Percentiles rank a stretch among this genome's conserved stretches.
phyloP scores from a whole-genome alignment of 345 rosid species.

The Pistacia vera region DNA sequence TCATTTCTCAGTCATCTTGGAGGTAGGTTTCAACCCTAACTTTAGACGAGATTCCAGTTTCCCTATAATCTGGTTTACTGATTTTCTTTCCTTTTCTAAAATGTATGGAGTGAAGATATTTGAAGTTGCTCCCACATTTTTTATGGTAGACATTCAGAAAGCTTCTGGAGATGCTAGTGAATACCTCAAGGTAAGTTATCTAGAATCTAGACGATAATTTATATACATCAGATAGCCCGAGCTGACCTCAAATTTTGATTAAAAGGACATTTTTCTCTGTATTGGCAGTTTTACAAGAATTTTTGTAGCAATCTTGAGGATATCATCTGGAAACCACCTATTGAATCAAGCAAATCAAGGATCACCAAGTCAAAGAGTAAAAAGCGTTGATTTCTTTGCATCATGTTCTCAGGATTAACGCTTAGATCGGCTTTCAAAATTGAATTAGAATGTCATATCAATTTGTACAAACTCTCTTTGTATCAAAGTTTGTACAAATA shows the following conservation, averaged over 20 bases:
- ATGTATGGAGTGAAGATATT: constrained; percentile 53
- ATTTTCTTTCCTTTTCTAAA: not conserved
- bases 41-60: not conserved
- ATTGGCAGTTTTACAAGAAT: constrained; percentile 82
- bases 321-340: constrained; percentile 89
- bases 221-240: not conserved
- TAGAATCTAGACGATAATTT: too few relatives aligned
- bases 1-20: constrained; percentile 78
- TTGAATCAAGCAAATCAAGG: constrained; percentile 57
- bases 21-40: constrained; percentile 44
- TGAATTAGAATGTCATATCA: too few relatives aligned
- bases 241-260: not conserved
- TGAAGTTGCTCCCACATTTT: constrained; percentile 86
- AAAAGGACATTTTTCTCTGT: not conserved
- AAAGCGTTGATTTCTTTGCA: constrained; percentile 44
- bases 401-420: not conserved
- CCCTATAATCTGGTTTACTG: not conserved
- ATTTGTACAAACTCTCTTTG: too few relatives aligned
- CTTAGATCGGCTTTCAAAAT: not conserved
- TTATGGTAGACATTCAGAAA: constrained; percentile 87
- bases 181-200: constrained; percentile 70
- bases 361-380: constrained; percentile 63
- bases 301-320: constrained; percentile 87
- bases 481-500: too few relatives aligned
- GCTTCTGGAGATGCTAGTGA: constrained; percentile 67